Conservation (phyloP, 1,284 basidiomycete genomes). For the Ceratobasidium sp. region DNA sequence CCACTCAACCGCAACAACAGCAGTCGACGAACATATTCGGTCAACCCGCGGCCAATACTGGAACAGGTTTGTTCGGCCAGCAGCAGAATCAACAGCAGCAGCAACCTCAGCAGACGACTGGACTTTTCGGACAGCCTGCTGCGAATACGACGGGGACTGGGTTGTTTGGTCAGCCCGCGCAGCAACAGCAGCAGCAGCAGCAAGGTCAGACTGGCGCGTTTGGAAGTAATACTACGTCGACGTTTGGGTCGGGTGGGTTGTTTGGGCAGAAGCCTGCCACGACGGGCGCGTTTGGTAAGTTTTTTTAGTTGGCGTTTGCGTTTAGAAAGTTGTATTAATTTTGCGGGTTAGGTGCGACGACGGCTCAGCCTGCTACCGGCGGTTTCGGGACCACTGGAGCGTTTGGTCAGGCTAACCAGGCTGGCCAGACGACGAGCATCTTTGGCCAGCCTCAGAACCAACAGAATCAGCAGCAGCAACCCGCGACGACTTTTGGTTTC, state of each 20-base stretch:
- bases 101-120: conserved; percentile 54
- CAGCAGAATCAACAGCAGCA: conserved; percentile 52
- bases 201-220: conserved; percentile 44
- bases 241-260: conserved; percentile 44
- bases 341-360: conserved; percentile 19
- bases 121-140: conserved; percentile 60
- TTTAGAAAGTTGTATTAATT: too few relatives aligned
- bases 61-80: conserved; percentile 47
- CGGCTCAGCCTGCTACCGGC: conserved; percentile 48
- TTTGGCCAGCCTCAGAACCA: conserved; percentile 58
- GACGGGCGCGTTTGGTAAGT: conserved; percentile 42
- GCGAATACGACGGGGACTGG: conserved; percentile 50
- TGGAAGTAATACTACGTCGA: conserved; percentile 35
- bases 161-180: conserved; percentile 48
- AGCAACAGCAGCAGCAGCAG: conserved; percentile 47
- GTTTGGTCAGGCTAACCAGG: conserved; percentile 50
- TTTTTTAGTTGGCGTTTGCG: background rate
- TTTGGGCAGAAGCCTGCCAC: conserved; percentile 42
- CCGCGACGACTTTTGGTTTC: conserved; percentile 49
- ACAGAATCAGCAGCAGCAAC: conserved; percentile 52
- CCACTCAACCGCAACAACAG: conserved; percentile 36
- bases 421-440: conserved; percentile 51
- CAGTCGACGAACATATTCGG: conserved; percentile 61
- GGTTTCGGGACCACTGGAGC: conserved; percentile 48
- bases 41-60: conserved; percentile 55